Conservation (phyloP, 1,284 basidiomycete species). For the Xerocomus minutiporus region DNA sequence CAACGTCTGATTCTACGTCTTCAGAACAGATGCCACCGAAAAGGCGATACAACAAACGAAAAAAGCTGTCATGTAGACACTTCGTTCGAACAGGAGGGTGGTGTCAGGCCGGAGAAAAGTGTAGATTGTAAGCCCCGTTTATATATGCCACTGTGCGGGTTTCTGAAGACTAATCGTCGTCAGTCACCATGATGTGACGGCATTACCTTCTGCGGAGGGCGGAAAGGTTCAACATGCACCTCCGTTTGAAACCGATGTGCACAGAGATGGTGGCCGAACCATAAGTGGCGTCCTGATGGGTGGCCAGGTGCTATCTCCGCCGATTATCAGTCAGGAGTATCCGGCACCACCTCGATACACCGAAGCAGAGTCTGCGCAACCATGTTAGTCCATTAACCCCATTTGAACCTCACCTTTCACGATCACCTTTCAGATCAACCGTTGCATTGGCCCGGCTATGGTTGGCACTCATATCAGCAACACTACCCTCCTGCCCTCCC, state of each 20-base stretch:
- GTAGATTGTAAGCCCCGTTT: slow-evolving; percentile 40
- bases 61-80: slow-evolving; percentile 41
- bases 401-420: not conserved
- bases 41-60: slow-evolving; percentile 21
- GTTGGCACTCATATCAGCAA: slow-evolving; percentile 23
- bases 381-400: slow-evolving; percentile 24
- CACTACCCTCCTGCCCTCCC: slow-evolving; percentile 27
- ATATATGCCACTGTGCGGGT: not conserved
- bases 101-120: slow-evolving; percentile 43
- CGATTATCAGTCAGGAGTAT: not conserved
- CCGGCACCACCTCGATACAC: slow-evolving; percentile 32
- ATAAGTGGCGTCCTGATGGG: slow-evolving; percentile 25
- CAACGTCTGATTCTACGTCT: slow-evolving; percentile 18
- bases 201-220: slow-evolving; percentile 4
- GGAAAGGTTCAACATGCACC: slow-evolving; percentile 2
- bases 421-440: slow-evolving; percentile 10
- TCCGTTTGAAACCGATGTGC: slow-evolving; percentile 4
- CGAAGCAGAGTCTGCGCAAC: slow-evolving; percentile 31
- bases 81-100: slow-evolving; percentile 41
- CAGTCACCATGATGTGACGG: slow-evolving; percentile 39
- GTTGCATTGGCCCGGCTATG: slow-evolving; percentile 15
- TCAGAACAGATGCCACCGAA: slow-evolving; percentile 8
- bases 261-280: slow-evolving; percentile 11
- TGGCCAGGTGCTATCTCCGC: slow-evolving; percentile 18
- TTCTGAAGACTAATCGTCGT: slow-evolving; percentile 3